Evolutionary conservation across 1,284 basidiomycete species (phyloP).

Genomic region (Hymenochaete sp.): DNA sequence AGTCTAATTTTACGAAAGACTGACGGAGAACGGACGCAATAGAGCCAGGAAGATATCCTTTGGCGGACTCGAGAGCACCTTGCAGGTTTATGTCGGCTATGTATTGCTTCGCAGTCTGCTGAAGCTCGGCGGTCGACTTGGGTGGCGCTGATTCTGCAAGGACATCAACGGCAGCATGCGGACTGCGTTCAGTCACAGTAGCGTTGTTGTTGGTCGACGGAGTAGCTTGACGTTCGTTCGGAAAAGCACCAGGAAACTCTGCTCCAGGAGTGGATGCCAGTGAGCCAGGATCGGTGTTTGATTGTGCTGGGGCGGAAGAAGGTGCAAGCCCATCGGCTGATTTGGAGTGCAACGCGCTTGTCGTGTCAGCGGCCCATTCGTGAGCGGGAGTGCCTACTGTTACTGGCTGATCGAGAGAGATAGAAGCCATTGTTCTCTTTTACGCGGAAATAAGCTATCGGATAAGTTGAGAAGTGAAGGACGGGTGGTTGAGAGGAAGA

Average conservation of each 20-base stretch:
- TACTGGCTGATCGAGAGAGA: conserved; percentile 1
- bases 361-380: conserved; percentile 5
- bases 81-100: conserved; percentile 1
- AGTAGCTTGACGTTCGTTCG: background rate
- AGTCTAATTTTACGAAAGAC: background rate
- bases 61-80: background rate
- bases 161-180: background rate
- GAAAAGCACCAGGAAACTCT: conserved; percentile 4
- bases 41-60: conserved; percentile 2
- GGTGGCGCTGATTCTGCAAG: conserved; percentile 4
- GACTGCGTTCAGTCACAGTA: background rate
- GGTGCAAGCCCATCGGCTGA: background rate
- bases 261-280: conserved; percentile 3
- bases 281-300: background rate
- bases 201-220: background rate
- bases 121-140: background rate
- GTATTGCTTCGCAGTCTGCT: background rate
- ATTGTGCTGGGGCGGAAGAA: background rate
- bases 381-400: conserved; percentile 5
- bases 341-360: background rate
- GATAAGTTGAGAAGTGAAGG: too few relatives aligned
- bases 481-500: too few relatives aligned
- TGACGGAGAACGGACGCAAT: conserved; percentile 1
- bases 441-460: too few relatives aligned
- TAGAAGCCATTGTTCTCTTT: conserved; percentile 3